A percentile compares a stretch with the other conserved stretches of the same genome.
These are phyloP conservation scores for Pythium graminicola DNA, from an alignment of 352 stramenopile genomes.

Conservation along the genomic window DNA sequence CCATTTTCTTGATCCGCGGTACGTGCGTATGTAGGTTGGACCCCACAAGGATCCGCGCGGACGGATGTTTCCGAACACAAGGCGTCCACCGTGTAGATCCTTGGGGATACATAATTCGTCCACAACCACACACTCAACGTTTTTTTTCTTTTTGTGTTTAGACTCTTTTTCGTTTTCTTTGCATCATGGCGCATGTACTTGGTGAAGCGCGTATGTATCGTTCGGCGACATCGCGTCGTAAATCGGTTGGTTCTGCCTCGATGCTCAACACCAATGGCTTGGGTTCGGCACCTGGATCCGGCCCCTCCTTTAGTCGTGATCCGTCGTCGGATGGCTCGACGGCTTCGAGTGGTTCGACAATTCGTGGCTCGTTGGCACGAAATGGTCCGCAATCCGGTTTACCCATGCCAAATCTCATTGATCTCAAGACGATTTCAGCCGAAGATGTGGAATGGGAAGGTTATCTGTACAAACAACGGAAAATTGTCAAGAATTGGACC, in stretches of 20 bases:
- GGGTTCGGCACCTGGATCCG: slow-evolving; percentile 9
- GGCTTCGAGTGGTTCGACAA: slow-evolving; percentile 3
- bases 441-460: slow-evolving; percentile 86
- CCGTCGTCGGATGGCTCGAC: slow-evolving; percentile 9
- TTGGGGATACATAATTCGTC: too few species aligned
- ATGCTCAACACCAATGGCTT: slow-evolving; percentile 11
- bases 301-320: slow-evolving; percentile 11
- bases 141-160: background rate
- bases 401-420: slow-evolving; percentile 72
- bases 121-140: background rate
- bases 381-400: slow-evolving; percentile 20
- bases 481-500: slow-evolving; percentile 87
- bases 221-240: slow-evolving; percentile 17
- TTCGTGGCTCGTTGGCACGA: slow-evolving; percentile 16
- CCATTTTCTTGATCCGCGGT: too few species aligned
- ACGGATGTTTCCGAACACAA: too few species aligned
- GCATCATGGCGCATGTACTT: slow-evolving; percentile 18
- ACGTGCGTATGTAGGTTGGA: too few species aligned
- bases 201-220: slow-evolving; percentile 21
- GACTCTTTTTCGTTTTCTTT: too few species aligned
- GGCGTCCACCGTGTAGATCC: too few species aligned
- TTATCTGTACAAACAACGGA: slow-evolving; percentile 87
- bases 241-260: slow-evolving; percentile 21
- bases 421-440: slow-evolving; percentile 81
- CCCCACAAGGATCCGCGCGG: too few species aligned